A percentile compares a stretch with the other conserved stretches of the same genome.
These are phyloP conservation scores for Climacium dendroides DNA, from an alignment of 225 moss, liverwort and hornwort species.

Conservation along the genomic window DNA sequence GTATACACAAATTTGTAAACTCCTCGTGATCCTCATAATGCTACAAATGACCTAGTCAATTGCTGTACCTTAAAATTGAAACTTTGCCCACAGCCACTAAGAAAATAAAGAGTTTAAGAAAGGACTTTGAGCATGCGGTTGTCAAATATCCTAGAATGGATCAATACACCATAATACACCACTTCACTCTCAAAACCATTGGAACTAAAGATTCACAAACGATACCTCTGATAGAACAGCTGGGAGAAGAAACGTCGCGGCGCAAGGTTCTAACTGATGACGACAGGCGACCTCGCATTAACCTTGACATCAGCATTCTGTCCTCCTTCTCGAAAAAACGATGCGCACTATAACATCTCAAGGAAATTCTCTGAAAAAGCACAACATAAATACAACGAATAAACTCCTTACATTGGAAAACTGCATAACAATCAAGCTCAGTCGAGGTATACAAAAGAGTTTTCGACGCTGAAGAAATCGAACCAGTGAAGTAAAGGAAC, in stretches of 20 bases:
- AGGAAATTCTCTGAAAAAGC: not conserved
- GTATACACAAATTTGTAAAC: not conserved
- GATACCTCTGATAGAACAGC: constrained; percentile 2
- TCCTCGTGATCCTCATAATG: not conserved
- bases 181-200: not conserved
- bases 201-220: not conserved
- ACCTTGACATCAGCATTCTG: constrained; percentile 21
- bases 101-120: not conserved
- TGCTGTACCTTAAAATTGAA: not conserved
- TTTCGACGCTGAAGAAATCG: not conserved
- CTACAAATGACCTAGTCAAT: not conserved
- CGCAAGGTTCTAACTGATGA: constrained; percentile 3
- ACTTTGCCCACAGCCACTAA: not conserved
- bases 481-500: not conserved
- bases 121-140: not conserved
- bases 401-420: not conserved
- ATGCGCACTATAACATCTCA: not conserved
- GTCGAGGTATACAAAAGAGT: not conserved
- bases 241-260: constrained; percentile 3
- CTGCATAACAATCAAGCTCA: not conserved
- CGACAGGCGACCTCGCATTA: constrained; percentile 15
- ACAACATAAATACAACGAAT: not conserved
- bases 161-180: not conserved
- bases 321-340: not conserved
- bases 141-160: not conserved